Conservation (phyloP, 2,329 filamentous ascomycete species). For the Sarocladium brachiariae region DNA sequence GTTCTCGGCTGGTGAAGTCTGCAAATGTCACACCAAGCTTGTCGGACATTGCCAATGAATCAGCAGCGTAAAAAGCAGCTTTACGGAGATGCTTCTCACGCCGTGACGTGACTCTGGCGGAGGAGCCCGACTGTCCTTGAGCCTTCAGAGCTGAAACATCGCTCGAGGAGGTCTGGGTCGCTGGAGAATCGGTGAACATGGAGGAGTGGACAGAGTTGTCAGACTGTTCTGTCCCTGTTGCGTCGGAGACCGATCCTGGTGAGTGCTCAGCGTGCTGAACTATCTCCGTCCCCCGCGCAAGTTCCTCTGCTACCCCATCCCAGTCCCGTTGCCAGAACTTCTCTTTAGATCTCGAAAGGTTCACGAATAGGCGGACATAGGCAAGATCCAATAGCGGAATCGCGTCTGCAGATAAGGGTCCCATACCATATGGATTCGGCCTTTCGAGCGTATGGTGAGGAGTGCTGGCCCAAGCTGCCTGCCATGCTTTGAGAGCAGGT, state of each 20-base stretch:
- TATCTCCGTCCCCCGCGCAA: slow-evolving; percentile 70
- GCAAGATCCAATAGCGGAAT: slow-evolving; percentile 88
- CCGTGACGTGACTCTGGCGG: slow-evolving; percentile 35
- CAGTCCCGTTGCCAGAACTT: slow-evolving; percentile 92
- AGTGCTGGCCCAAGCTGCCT: slow-evolving; percentile 83
- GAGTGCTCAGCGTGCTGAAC: slow-evolving; percentile 64
- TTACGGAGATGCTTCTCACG: slow-evolving; percentile 85
- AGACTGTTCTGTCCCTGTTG: slow-evolving; percentile 34
- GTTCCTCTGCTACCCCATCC: slow-evolving; percentile 82
- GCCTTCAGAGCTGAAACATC: slow-evolving; percentile 30
- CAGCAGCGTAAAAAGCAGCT: slow-evolving; percentile 91
- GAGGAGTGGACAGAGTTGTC: slow-evolving; percentile 40
- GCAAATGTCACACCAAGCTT: slow-evolving; percentile 80
- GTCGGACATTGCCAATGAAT: slow-evolving; percentile 83
- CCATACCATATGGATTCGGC: slow-evolving; percentile 74
- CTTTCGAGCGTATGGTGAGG: slow-evolving; percentile 77
- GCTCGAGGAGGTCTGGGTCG: slow-evolving; percentile 41
- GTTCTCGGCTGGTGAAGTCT: slow-evolving; percentile 73
- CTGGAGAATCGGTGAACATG: slow-evolving; percentile 44
- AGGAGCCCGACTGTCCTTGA: neutral
- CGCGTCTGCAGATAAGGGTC: slow-evolving; percentile 80
- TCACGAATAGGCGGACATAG: slow-evolving; percentile 87
- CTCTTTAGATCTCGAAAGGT: slow-evolving; percentile 86
- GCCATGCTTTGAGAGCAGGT: slow-evolving; percentile 89
- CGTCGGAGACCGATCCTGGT: slow-evolving; percentile 42